Conservation (phyloP, 2,329 filamentous ascomycete species). For the Alternaria longipes region DNA sequence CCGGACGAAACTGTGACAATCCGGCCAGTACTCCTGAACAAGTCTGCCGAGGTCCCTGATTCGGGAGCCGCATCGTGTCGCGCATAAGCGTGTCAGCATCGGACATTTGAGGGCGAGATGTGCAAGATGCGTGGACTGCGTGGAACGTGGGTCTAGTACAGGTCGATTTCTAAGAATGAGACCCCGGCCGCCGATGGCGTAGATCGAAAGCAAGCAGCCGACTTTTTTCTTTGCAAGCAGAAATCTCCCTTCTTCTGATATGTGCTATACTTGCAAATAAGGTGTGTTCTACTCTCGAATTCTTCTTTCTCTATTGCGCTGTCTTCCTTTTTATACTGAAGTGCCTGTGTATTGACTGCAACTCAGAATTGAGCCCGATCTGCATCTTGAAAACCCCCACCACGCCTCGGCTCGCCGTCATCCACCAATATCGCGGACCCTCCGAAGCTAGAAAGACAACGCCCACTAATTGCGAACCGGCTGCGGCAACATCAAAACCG, state of each 20-base stretch:
- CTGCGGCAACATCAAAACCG: slow-evolving; percentile 19
- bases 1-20: slow-evolving; percentile 2
- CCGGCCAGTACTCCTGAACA: neutral
- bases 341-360: slow-evolving; percentile 5
- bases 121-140: slow-evolving; percentile 3
- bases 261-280: slow-evolving; percentile 14
- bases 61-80: slow-evolving; percentile 13
- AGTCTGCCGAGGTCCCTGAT: slow-evolving; percentile 20
- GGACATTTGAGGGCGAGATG: slow-evolving; percentile 7
- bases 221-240: slow-evolving; percentile 22
- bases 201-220: slow-evolving; percentile 17
- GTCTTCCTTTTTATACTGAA: slow-evolving; percentile 17
- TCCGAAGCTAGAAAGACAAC: slow-evolving; percentile 34
- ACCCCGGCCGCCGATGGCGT: slow-evolving; percentile 33
- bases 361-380: slow-evolving; percentile 19
- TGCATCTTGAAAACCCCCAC: slow-evolving; percentile 23
- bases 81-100: slow-evolving; percentile 21
- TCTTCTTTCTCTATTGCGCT: neutral
- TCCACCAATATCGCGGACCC: slow-evolving; percentile 25
- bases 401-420: slow-evolving; percentile 20
- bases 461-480: slow-evolving; percentile 20
- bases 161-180: slow-evolving; percentile 35
- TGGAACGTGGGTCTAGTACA: slow-evolving; percentile 31
- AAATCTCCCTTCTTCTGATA: slow-evolving; percentile 22
- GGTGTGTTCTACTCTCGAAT: slow-evolving; percentile 1